Conservation (phyloP, 2,329 filamentous ascomycete species). For the Microdochium trichocladiopsis region DNA sequence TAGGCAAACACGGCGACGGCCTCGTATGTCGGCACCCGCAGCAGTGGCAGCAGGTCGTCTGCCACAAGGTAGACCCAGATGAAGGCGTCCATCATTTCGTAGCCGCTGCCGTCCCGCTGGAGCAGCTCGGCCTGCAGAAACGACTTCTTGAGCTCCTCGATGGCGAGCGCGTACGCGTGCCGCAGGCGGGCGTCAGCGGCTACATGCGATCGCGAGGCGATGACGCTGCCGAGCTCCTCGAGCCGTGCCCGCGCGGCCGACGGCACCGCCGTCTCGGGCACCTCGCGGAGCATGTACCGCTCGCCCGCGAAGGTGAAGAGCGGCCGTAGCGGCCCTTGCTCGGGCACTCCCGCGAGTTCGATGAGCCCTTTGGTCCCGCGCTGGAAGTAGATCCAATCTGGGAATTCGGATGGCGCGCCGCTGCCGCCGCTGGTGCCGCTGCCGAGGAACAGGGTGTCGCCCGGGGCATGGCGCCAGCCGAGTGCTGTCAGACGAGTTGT, state of each 20-base stretch:
- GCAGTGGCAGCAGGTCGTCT: constrained; percentile 2
- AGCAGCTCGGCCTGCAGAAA: not conserved
- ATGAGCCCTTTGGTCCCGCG: not conserved
- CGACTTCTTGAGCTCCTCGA: constrained; percentile 2
- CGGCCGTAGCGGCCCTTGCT: not conserved
- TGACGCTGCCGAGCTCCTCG: not conserved
- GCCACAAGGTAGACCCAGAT: constrained; percentile 27
- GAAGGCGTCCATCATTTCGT: constrained; percentile 13
- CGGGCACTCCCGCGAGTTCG: not conserved
- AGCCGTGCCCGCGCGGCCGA: not conserved
- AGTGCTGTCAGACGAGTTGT: not conserved
- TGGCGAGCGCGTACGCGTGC: not conserved
- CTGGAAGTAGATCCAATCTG: not conserved
- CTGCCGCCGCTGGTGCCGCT: too few species aligned
- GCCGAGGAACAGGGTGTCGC: not conserved
- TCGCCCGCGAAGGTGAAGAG: not conserved
- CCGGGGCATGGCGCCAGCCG: not conserved
- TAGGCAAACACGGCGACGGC: constrained; percentile 24
- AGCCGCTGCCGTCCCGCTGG: not conserved
- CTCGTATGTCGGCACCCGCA: constrained; percentile 6
- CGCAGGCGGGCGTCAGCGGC: not conserved
- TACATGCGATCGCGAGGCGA: not conserved
- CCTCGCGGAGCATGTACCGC: not conserved
- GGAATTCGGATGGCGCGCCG: not conserved
- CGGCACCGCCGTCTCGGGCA: not conserved